Base-by-base conservation (phyloP, 495 filamentous ascomycete genomes). In the Aspergillus sclerotiicarbonarius region DNA sequence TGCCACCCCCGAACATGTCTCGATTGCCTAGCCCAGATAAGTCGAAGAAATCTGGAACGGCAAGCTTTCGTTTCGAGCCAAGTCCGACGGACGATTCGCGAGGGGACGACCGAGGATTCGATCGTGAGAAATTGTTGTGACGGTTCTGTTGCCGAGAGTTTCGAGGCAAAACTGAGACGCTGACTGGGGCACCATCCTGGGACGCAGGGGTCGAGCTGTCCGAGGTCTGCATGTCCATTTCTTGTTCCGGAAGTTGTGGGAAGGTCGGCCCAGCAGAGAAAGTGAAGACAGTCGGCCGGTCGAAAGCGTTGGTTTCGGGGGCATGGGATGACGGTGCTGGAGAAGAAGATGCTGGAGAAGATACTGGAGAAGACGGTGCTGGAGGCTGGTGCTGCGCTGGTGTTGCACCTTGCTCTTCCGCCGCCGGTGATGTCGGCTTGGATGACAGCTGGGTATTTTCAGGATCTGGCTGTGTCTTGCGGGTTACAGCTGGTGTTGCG, bases 41-140 rank as follows among this genome's bases (percentile, higher is more conserved):
- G 60, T 94, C 90, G 61, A 95, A 96, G 58, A 92, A 87, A 56
- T 96, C 92, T 3, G 82, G 82, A 37, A 91, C 82, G 43, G 88
- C 84, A 57, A 89, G 77, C 62, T 89, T 86, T 15, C 92, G 82
- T 73, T 96, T 96, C 29, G 87, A 87, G 0, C 92, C 91, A 65
- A 81, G 16, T 79, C 82, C 47, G 82, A 77, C 58, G 62, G 73
- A 62, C 49, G 72, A 53, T 61, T 70, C 61, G 62, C 75, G 69
- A n/a, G 73, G 63, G 1, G 76, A 63, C 47, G 71, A 65, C 56
- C 85, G 75, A 32, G 70, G 62, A 46, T 70, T 80, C 59, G 70
- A 65, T 60, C 70, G 76, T 51, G 65, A 68, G 70, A 63, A 58
- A 53, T 74, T 66, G 58, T 68, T 75, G 62, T 78, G 80, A 32